Evolutionary conservation across 495 filamentous ascomycete genomes (phyloP), one percentile per base, ranked within the genome.

Genomic region (Daldinia caldariorum): DNA sequence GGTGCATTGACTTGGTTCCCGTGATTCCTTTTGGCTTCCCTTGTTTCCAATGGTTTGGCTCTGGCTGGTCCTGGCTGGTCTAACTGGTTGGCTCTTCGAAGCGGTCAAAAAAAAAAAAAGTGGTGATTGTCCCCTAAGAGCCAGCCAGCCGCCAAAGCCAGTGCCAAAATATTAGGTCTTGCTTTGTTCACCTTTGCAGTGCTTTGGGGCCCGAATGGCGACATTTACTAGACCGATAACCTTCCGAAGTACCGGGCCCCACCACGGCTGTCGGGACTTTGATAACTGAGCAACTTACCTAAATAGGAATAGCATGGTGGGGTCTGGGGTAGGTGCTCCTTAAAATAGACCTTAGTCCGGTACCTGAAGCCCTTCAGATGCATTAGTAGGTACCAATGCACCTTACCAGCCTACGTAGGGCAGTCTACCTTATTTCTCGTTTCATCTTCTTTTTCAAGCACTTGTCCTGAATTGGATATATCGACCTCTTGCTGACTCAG

Each of bases 161-260:
- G 64, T 49, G 64, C 64, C 55, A 67, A 59, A 34, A 9, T 14
- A 34, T 37, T 56, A 16, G 41, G 29, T 56, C 35, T 59, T 61
- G 50, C 41, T 61, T 67, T 39, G 9, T 60, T 55, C 55, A 59
- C 59, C 14, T 64, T 69, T 58, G 60, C 61, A 50, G 70, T 72
- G 70, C 65, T 68, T 65, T 68, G 41, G 49, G 56, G 61, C 50
- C 70, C 56, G 55, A 68, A 72, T 72, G 59, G 69, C 69, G 69
- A 71, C 69, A 71, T 71, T 26, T 3, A 37, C 56, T 61, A 51
- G 56, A n/a, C 64, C 70, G 70, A 72, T 68, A 72, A 65, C 64
- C 70, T 61, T 18, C 70, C 60, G 57, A 68, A 65, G 32, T 61
- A 29, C 60, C 70, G 56, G 39, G 65, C 12, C 55, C 70, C 65